Base-by-base conservation (phyloP, 1,139 yeast species). In the Hyphopichia wangnamkhiaoensis region DNA sequence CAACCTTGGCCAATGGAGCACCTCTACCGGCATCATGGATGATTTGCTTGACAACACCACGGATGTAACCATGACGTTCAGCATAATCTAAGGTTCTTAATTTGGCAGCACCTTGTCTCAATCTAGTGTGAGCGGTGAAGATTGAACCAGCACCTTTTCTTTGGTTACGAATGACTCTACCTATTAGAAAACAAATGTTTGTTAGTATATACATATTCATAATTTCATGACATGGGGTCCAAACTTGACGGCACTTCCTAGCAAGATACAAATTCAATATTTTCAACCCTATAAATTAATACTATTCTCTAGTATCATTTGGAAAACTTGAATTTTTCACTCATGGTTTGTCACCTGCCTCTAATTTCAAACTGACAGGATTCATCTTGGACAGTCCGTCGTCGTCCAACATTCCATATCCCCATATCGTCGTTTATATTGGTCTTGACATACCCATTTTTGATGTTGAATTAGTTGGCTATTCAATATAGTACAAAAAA, bases 111-210 rank as follows among this genome's bases (percentile, higher is more conserved):
- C 96, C 96, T 80, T 89, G 84, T 84, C 96, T 84, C 74, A 89
- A 84, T 78, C 96, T 88, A 80, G 96, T 88, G 89, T 87, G 91
- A 65, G 96, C 81, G 74, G 90, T 83, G 88, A 89, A 89, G 81
- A 89, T 86, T 67, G 95, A 86, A 70, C 95, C 95, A 76, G 94
- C 95, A 83, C 95, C 95, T 80, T 88, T 88, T 84, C 96, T 86
- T 82, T 88, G 96, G 82, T 88, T 88, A 79, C 95, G 90, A 79
- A 88, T 88, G 78, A 88, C 96, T 82, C 96, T 87, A 83, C 95
- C 95, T 81, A 66, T 66, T 34, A 20, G 24, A 27, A n/a, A 24
- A 35, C 7, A 26, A 26, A 8, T 12, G 13, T 10, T 19, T 40
- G 51, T 49, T 50, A 47, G 52, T 49, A 43, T 30, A 16, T 14